Evolutionary conservation across 495 filamentous ascomycete species (phyloP).

Genomic region (Aspergillus bridgeri): DNA sequence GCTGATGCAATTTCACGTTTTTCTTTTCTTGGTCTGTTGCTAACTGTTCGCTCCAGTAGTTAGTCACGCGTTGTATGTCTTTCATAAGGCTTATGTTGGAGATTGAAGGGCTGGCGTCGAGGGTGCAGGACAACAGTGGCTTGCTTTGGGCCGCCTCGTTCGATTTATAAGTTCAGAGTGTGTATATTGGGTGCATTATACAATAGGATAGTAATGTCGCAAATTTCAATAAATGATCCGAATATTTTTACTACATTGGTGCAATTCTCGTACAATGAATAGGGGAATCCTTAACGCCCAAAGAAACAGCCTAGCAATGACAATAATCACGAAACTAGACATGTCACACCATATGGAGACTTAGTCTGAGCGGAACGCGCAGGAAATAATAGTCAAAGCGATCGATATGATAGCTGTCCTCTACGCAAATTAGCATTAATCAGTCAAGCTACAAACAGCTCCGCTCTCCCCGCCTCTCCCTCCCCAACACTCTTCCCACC

Average conservation of each 20-base stretch:
- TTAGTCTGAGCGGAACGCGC: neutral
- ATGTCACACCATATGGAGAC: neutral
- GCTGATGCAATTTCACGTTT: neutral
- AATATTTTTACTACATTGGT: neutral
- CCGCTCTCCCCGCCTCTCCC: neutral
- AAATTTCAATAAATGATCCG: neutral
- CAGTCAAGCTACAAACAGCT: constrained; percentile 1
- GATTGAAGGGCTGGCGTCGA: neutral
- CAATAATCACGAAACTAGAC: neutral
- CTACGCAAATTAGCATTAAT: neutral
- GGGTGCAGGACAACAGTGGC: neutral
- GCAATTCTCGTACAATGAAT: neutral
- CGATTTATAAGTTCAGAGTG: neutral
- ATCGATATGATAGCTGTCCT: neutral
- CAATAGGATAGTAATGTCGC: neutral
- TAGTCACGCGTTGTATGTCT: neutral
- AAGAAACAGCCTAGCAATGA: neutral
- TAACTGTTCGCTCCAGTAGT: constrained; percentile 2
- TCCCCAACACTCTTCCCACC: neutral
- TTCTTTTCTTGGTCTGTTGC: constrained; percentile 4
- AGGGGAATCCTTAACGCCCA: neutral
- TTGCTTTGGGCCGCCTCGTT: neutral
- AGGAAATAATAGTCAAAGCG: neutral
- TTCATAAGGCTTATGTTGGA: neutral
- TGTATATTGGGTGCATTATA: neutral